These are phyloP conservation scores for Rhynchospora pubera DNA, from an alignment of 176 grass and related monocot genomes.

Conservation along the genomic window DNA sequence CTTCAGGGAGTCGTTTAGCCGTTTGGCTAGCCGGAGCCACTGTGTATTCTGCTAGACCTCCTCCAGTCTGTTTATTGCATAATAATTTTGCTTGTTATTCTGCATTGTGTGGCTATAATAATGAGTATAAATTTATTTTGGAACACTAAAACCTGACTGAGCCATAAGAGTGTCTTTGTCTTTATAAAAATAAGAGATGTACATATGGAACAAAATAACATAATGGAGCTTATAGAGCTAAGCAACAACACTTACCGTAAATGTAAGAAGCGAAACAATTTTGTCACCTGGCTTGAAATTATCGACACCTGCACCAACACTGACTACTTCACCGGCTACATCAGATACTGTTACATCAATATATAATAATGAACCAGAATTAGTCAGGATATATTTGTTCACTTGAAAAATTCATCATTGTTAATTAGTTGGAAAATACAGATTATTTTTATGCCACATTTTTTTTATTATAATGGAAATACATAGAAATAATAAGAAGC, in stretches of 20 bases:
- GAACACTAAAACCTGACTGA: background rate
- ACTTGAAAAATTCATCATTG: background rate
- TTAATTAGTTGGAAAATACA: background rate
- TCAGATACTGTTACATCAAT: too few relatives aligned
- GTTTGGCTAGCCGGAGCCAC: slow-evolving; percentile 18
- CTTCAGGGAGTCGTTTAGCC: background rate
- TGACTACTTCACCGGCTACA: slow-evolving; percentile 48
- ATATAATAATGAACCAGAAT: too few relatives aligned
- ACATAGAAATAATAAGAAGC: too few relatives aligned
- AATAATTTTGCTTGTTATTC: slow-evolving; percentile 1
- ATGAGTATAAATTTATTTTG: background rate
- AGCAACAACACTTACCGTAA: slow-evolving; percentile 29
- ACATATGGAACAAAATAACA: background rate
- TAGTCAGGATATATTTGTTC: background rate
- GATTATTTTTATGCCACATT: background rate
- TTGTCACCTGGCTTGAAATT: slow-evolving; percentile 46
- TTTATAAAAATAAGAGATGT: background rate
- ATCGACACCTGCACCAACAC: slow-evolving; percentile 37
- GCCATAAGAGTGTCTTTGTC: background rate
- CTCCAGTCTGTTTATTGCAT: slow-evolving; percentile 24
- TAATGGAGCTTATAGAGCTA: background rate
- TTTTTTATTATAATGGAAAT: too few relatives aligned
- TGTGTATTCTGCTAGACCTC: slow-evolving; percentile 42
- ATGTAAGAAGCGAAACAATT: slow-evolving; percentile 34
- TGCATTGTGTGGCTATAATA: background rate